Base-by-base conservation (phyloP, 1,284 basidiomycete species). In the Fomitopsis betulina region DNA sequence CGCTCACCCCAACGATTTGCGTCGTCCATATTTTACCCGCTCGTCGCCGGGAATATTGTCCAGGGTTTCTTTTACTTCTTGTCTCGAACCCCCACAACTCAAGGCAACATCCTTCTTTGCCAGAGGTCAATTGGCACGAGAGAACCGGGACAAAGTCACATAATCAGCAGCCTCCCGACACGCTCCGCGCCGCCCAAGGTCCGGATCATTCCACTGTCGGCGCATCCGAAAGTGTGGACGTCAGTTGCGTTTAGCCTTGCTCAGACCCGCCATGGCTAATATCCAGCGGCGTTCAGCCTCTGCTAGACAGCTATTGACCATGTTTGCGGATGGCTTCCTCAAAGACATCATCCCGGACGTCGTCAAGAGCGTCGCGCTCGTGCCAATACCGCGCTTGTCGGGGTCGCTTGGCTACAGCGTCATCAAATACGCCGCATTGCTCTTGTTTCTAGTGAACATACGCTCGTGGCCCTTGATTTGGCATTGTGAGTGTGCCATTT, bases 391-490 rank as follows among this genome's bases (percentile, higher is more conserved):
- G 45, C 33, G 53, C 23, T 19, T 55, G n/a, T 38, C 53, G 15
- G 17, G 47, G 21, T 25, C 58, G 25, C 19, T 57, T n/a, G 40
- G 38, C 43, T 12, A 37, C n/a, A 51, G 51, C 51, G 13, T 67
- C 56, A 54, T 68, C 49, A 73, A 69, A 60, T 65, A 63, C 39
- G 13, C 66, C 33, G 62, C 62, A 1, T 65, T 70, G 27, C 17
- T 81, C 19, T 55, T 82, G 1, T 65, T 84, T 30, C 62, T 87
- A 13, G 51, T 84, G 32, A 89, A 89, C 57, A 62, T 73, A 23
- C 78, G 82, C 13, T 85, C 84, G 8, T 78, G 83, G 65, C 87
- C 87, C 1, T 70, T 87, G 25, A 73, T 73, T 33, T 90, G 87
- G 87, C 87, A 89, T 64, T 62, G 87, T 89, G 67, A 66, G 85